Conservation (phyloP, 2,329 filamentous ascomycete species). For the Boeremia lycopersici region DNA sequence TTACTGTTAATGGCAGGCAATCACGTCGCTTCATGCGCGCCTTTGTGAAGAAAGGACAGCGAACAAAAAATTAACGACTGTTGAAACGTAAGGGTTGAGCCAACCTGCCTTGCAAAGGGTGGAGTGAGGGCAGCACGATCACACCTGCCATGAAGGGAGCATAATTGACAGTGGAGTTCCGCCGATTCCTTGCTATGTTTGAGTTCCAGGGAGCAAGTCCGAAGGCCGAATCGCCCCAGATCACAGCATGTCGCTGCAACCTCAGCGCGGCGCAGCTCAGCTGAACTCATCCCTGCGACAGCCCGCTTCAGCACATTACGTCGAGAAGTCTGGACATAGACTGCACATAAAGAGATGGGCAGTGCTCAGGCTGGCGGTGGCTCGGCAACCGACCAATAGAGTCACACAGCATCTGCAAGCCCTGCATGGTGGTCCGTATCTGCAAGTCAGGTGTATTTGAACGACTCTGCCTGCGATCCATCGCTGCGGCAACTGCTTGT, state of each 20-base stretch:
- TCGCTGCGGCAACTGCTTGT: conserved; percentile 15
- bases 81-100: background rate
- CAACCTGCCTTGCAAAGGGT: background rate
- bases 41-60: background rate
- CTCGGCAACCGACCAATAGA: conserved; percentile 4
- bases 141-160: background rate
- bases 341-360: background rate
- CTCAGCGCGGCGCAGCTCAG: no score
- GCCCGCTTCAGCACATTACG: no score
- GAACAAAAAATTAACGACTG: background rate
- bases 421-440: conserved; percentile 5
- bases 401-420: conserved; percentile 16
- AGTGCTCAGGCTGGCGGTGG: conserved; percentile 7
- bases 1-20: conserved; percentile 13
- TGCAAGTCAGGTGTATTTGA: conserved; percentile 13
- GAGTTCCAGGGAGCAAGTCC: no score
- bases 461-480: conserved; percentile 5
- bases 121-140: background rate
- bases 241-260: no score
- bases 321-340: background rate
- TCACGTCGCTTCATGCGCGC: conserved; percentile 19
- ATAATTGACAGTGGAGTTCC: no score
- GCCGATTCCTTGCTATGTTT: no score
- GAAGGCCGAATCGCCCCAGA: no score
- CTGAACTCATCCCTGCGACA: no score